A percentile compares a stretch with the other conserved stretches of the same genome.
Conservation (phyloP, 352 stramenopile genomes). For the Saprolegnia parasitica region DNA sequence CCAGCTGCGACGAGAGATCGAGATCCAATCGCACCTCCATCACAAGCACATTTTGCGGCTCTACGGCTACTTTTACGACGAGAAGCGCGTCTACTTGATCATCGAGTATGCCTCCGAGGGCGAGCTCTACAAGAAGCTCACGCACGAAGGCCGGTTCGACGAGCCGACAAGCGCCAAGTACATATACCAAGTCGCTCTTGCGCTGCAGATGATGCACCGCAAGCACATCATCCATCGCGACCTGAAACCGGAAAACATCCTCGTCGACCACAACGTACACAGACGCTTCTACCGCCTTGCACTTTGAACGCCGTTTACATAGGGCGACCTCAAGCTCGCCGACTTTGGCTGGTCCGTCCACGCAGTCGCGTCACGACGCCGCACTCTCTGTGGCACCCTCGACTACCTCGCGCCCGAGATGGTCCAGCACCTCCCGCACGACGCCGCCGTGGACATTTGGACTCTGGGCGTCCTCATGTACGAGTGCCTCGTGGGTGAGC, state of each 20-base stretch:
- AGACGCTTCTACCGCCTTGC: not conserved
- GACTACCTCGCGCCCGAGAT: slow-evolving; percentile 99
- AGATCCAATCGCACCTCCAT: slow-evolving; percentile 73
- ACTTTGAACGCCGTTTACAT: too few relatives aligned
- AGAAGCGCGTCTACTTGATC: slow-evolving; percentile 74
- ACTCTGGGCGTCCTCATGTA: slow-evolving; percentile 98
- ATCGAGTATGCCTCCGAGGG: slow-evolving; percentile 78
- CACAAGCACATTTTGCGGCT: slow-evolving; percentile 73
- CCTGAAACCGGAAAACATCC: slow-evolving; percentile 99
- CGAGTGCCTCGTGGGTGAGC: slow-evolving; percentile 95
- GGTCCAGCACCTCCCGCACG: slow-evolving; percentile 97
- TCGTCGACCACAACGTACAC: slow-evolving; percentile 87
- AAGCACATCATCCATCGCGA: slow-evolving; percentile 99
- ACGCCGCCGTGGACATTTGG: slow-evolving; percentile 97
- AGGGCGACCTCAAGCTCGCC: slow-evolving; percentile 98
- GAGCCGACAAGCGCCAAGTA: slow-evolving; percentile 92
- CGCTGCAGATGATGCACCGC: slow-evolving; percentile 96
- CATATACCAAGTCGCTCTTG: slow-evolving; percentile 91
- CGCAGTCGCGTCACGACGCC: slow-evolving; percentile 91
- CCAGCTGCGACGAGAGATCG: slow-evolving; percentile 77
- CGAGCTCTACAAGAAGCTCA: slow-evolving; percentile 90
- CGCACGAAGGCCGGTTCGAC: slow-evolving; percentile 85
- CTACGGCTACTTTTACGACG: slow-evolving; percentile 84
- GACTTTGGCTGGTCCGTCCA: slow-evolving; percentile 99
- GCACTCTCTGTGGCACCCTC: slow-evolving; percentile 97